Conservation (phyloP, 78 protist species). For the Dictyostelium intermedium region DNA sequence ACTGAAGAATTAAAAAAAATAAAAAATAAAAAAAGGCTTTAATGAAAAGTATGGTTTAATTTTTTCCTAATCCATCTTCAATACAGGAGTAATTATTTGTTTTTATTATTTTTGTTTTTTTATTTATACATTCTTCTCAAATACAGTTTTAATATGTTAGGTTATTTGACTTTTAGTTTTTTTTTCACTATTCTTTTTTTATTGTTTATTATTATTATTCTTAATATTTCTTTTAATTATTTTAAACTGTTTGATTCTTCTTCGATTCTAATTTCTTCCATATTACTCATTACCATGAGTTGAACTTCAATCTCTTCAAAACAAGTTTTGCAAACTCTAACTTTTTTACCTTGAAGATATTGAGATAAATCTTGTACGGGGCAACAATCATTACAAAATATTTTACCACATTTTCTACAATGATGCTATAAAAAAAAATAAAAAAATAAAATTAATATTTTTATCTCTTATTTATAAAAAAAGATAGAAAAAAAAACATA, state of each 20-base stretch:
- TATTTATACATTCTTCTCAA: neutral
- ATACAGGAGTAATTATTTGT: neutral
- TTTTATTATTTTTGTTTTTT: neutral
- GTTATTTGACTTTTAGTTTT: too few species aligned
- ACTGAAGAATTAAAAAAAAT: too few species aligned
- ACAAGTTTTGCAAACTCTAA: slow-evolving; percentile 48
- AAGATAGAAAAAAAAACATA: neutral
- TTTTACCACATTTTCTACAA: slow-evolving; percentile 72
- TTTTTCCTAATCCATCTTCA: neutral
- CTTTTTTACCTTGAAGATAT: slow-evolving; percentile 50
- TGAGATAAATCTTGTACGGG: slow-evolving; percentile 72
- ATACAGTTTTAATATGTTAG: neutral
- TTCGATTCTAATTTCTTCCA: neutral
- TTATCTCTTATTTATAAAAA: neutral
- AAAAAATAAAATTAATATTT: neutral
- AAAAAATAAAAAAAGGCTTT: too few species aligned
- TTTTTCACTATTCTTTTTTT: too few species aligned
- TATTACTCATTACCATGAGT: slow-evolving; percentile 15
- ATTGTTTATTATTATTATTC: too few species aligned
- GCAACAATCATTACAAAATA: slow-evolving; percentile 70
- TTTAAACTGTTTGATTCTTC: neutral
- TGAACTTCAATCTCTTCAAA: slow-evolving; percentile 61
- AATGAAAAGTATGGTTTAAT: too few species aligned
- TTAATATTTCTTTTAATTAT: neutral
- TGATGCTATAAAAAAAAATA: slow-evolving; percentile 34